phyloP scores from a whole-genome alignment of 371 early-diverging fungal genomes.

The Batkoa obscura region DNA sequence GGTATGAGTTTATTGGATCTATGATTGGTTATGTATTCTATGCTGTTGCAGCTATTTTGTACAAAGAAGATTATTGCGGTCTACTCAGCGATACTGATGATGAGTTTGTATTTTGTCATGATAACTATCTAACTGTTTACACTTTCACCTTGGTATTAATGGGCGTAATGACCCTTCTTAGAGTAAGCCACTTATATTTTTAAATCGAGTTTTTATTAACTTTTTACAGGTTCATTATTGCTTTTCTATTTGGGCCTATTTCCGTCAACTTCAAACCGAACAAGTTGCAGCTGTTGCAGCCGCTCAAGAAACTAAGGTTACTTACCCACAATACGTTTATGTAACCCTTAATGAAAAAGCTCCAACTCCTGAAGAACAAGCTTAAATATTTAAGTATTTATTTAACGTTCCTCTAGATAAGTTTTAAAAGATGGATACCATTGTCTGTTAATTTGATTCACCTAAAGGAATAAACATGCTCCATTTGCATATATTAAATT shows the following conservation, averaged over 20 bases:
- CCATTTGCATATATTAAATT: neutral
- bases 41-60: neutral
- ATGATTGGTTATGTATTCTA: neutral
- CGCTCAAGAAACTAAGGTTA: conserved; percentile 1
- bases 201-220: neutral
- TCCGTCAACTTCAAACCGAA: conserved; percentile 4
- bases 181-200: conserved; percentile 1
- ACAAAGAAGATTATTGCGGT: neutral
- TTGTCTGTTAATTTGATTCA: too few relatives aligned
- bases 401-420: neutral
- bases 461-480: too few relatives aligned
- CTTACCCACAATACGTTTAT: conserved; percentile 4
- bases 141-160: neutral
- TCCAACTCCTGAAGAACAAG: neutral
- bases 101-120: neutral
- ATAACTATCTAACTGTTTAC: neutral
- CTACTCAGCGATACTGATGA: neutral
- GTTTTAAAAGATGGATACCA: too few relatives aligned
- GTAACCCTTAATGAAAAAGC: neutral
- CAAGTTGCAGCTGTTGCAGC: neutral
- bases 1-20: neutral
- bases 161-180: neutral
- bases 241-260: conserved; percentile 2
- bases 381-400: neutral
- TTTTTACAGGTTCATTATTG: neutral